Percentiles rank a stretch among this genome's conserved stretches.
These are phyloP conservation scores for Suillus hirtellus DNA, from an alignment of 768 basidiomycete species.

Conservation along the genomic window DNA sequence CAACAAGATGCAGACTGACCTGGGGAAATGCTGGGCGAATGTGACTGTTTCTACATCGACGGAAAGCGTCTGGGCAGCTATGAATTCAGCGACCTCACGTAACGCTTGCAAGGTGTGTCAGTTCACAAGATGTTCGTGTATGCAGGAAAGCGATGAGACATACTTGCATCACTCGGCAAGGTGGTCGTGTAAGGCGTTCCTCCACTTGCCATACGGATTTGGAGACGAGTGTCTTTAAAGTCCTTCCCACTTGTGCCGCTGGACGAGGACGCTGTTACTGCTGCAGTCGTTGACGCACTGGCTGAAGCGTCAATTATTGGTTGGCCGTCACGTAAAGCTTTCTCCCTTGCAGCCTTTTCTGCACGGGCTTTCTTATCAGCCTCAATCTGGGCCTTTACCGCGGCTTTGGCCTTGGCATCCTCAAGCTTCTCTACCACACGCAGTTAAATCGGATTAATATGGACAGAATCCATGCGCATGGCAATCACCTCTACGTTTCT, in stretches of 20 bases:
- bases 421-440: constrained; percentile 75
- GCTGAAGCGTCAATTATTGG: constrained; percentile 37
- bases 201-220: constrained; percentile 83
- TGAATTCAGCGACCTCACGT: constrained; percentile 81
- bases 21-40: constrained; percentile 82
- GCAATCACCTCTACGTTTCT: constrained; percentile 68
- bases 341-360: constrained; percentile 86
- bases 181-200: constrained; percentile 79
- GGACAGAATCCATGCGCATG: no score
- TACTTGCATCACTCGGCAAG: constrained; percentile 75
- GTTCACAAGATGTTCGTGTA: background rate
- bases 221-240: constrained; percentile 84
- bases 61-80: constrained; percentile 70
- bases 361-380: constrained; percentile 89
- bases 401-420: constrained; percentile 82
- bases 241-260: constrained; percentile 62
- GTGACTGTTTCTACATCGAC: constrained; percentile 79
- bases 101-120: constrained; percentile 51
- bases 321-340: constrained; percentile 83
- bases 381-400: constrained; percentile 92
- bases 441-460: background rate
- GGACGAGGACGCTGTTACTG: constrained; percentile 36
- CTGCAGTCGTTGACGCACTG: constrained; percentile 34
- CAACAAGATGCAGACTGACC: constrained; percentile 44
- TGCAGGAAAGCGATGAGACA: constrained; percentile 29